A percentile compares a stretch with the other conserved stretches of the same genome.
Evolutionary conservation across 176 grass and related monocot genomes (phyloP).

Genomic region (Aegilops bicornis): DNA sequence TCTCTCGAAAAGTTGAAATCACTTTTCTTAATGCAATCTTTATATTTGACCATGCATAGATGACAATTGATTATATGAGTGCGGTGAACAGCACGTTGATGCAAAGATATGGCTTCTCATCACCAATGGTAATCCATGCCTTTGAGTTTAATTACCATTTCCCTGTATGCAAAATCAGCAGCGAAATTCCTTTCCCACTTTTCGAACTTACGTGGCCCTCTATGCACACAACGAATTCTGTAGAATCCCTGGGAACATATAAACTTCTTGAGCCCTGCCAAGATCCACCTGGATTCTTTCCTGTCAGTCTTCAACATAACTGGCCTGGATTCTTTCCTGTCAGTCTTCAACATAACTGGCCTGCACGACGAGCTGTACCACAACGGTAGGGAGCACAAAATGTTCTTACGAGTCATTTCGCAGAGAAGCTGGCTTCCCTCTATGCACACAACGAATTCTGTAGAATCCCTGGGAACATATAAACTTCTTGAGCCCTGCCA

Average conservation of each 20-base stretch:
- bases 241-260: conserved; percentile 97
- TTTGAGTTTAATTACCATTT: conserved; percentile 22
- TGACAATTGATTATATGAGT: conserved; percentile 91
- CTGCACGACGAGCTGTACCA: conserved; percentile 83
- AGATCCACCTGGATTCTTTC: conserved; percentile 95
- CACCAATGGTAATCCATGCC: conserved; percentile 61
- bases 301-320: too few relatives aligned
- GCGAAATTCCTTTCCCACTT: background rate
- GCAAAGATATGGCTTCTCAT: conserved; percentile 97
- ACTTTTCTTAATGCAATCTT: conserved; percentile 1
- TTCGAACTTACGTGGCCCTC: background rate
- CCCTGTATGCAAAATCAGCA: background rate
- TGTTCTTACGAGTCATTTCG: background rate
- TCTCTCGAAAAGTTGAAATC: background rate
- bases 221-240: conserved; percentile 18
- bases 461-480: conserved; percentile 97
- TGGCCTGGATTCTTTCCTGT: too few relatives aligned
- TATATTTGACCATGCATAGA: conserved; percentile 45
- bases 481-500: conserved; percentile 64
- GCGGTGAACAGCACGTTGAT: conserved; percentile 72
- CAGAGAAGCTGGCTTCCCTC: background rate
- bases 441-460: conserved; percentile 19
- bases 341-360: conserved; percentile 87
- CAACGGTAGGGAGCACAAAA: conserved; percentile 56
- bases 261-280: conserved; percentile 64